Percentiles rank a stretch among this genome's conserved stretches.
phyloP scores from a whole-genome alignment of 2,329 filamentous ascomycete genomes.

The Fusarium sp. region DNA sequence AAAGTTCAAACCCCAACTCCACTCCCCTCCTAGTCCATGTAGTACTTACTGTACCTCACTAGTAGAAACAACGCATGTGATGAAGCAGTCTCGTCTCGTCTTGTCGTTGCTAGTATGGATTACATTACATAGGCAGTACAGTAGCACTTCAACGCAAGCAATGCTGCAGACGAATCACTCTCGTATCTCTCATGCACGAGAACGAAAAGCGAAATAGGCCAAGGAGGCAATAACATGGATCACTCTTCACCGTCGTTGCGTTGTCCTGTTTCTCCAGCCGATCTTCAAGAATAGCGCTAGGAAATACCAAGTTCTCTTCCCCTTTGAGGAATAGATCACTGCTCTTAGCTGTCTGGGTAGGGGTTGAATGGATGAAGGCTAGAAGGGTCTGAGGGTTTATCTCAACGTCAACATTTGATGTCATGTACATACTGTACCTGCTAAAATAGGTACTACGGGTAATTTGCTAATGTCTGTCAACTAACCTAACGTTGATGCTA shows the following conservation, averaged over 20 bases:
- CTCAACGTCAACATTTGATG: background rate
- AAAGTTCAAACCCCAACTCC: slow-evolving; percentile 20
- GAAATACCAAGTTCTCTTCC: slow-evolving; percentile 4
- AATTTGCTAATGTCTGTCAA: background rate
- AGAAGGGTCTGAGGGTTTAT: slow-evolving; percentile 6
- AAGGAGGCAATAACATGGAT: slow-evolving; percentile 27
- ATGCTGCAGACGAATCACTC: slow-evolving; percentile 18
- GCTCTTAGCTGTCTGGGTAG: slow-evolving; percentile 3
- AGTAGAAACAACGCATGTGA: slow-evolving; percentile 29
- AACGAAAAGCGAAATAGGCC: slow-evolving; percentile 29
- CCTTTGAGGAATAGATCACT: slow-evolving; percentile 27
- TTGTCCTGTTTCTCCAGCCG: slow-evolving; percentile 29
- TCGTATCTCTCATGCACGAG: slow-evolving; percentile 24
- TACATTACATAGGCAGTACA: slow-evolving; percentile 3
- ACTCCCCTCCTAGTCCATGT: background rate
- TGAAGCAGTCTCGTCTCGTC: slow-evolving; percentile 9
- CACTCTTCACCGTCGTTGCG: slow-evolving; percentile 5
- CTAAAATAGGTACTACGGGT: background rate
- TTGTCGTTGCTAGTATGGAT: slow-evolving; percentile 6
- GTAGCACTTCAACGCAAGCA: slow-evolving; percentile 30
- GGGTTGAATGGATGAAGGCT: slow-evolving; percentile 8
- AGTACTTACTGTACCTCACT: too few species aligned
- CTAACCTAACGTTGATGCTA: background rate
- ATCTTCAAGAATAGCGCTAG: slow-evolving; percentile 28
- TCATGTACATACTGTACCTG: background rate